Conservation (phyloP, 2,329 filamentous ascomycete genomes). For the Parafenestella ontariensis region DNA sequence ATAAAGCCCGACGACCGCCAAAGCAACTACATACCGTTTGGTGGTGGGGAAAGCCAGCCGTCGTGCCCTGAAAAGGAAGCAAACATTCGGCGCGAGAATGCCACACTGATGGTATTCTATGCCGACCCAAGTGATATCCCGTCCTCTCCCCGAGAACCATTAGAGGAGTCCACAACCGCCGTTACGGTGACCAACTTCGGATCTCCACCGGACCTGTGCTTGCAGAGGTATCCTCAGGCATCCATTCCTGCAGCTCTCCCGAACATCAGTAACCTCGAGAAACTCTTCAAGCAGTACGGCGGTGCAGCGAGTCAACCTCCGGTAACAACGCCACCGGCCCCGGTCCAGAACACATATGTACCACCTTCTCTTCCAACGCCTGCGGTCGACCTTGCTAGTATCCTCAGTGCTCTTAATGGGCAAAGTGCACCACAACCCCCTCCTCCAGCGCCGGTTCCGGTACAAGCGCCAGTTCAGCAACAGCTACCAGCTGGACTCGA, state of each 20-base stretch:
- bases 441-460: conserved; percentile 16
- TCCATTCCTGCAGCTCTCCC: conserved; percentile 15
- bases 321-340: conserved; percentile 14
- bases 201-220: conserved; percentile 35
- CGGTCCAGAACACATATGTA: conserved; percentile 25
- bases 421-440: conserved; percentile 20
- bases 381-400: conserved; percentile 33
- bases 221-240: conserved; percentile 31
- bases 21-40: conserved; percentile 55
- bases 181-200: conserved; percentile 49
- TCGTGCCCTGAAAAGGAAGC: conserved; percentile 52
- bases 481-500: conserved; percentile 25
- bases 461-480: conserved; percentile 22
- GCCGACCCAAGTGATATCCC: conserved; percentile 54
- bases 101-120: conserved; percentile 58
- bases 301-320: conserved; percentile 15
- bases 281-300: conserved; percentile 38
- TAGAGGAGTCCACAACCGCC: conserved; percentile 33
- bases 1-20: conserved; percentile 51
- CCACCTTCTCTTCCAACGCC: conserved; percentile 25
- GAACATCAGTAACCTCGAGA: conserved; percentile 37
- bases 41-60: conserved; percentile 51
- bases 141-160: conserved; percentile 54
- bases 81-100: conserved; percentile 55
- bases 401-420: conserved; percentile 39